Evolutionary conservation across 768 basidiomycete species (phyloP), one percentile per base, ranked within the genome.

Genomic region (Arthromyces matolae): DNA sequence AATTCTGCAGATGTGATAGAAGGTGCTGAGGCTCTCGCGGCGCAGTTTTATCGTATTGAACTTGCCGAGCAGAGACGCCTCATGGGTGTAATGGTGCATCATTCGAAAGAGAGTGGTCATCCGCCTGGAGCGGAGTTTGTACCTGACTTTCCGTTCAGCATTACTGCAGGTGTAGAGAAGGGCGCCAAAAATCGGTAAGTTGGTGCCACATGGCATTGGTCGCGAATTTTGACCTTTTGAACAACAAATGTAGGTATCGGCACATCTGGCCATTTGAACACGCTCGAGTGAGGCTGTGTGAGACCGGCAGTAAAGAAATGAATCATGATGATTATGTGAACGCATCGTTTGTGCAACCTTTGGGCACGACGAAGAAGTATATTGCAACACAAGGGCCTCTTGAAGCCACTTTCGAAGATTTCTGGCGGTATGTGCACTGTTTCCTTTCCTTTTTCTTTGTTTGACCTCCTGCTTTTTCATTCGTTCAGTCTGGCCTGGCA

Each of bases 191-290:
- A 98, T 57, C 76, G 95, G 86, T 90, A 42, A 13, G 68, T 64
- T 6, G n/a, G 13, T 8, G 31, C 33, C 31, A 10, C 24, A 31
- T 23, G 24, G 8, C 39, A 38, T 13, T 8, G 22, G 33, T n/a
- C 8, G 9, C 41, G 4, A 5, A 20, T 49, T 4, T 34, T 14
- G 24, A 47, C 19, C 36, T 47, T 18, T 12, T 51, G 34, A 54
- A 27, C 12, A 40, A 25, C n/a, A n/a, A n/a, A n/a, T n/a, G n/a
- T 53, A 93, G 92, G 52, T 98, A 96, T 69, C 85, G 87, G 50
- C 88, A 98, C 63, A 96, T 98, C 48, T 98, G 93, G 91, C 95
- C 95, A 0, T 97, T 93, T 54, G 93, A 95, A 61, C 92, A 94
- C 60, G 87, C 94, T 18, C 84, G 95, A 31, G 93, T 97, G 4